Evolutionary conservation across 2,329 filamentous ascomycete species (phyloP).

Genomic region (Aschersonia sp.): DNA sequence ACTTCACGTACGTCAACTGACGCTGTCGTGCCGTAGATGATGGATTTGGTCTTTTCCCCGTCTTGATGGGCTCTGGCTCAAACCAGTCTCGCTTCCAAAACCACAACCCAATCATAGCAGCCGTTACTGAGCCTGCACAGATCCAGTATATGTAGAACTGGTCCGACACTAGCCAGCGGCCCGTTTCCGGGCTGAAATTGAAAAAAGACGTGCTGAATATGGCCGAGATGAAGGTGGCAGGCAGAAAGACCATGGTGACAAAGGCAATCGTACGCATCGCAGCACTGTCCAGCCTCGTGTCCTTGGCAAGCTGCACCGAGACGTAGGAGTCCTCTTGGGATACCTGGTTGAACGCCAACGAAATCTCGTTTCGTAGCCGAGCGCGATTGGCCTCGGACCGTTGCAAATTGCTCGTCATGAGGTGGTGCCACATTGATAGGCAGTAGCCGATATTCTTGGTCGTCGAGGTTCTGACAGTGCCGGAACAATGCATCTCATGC

Average conservation of each 20-base stretch:
- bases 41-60: neutral
- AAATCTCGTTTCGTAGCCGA: slow-evolving; percentile 39
- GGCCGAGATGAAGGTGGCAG: slow-evolving; percentile 33
- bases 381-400: slow-evolving; percentile 24
- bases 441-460: slow-evolving; percentile 12
- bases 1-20: neutral
- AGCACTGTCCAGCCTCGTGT: slow-evolving; percentile 28
- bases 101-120: neutral
- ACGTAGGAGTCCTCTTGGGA: slow-evolving; percentile 24
- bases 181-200: slow-evolving; percentile 10
- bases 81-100: neutral
- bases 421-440: slow-evolving; percentile 17
- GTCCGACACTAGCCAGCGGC: slow-evolving; percentile 13
- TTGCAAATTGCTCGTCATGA: slow-evolving; percentile 18
- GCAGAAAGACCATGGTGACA: slow-evolving; percentile 32
- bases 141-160: slow-evolving; percentile 23
- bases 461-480: neutral
- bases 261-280: slow-evolving; percentile 37
- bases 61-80: neutral
- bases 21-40: neutral
- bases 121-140: slow-evolving; percentile 15
- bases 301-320: slow-evolving; percentile 23
- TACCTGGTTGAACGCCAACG: slow-evolving; percentile 32
- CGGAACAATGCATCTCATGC: slow-evolving; percentile 9
- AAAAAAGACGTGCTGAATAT: slow-evolving; percentile 34